These are phyloP conservation scores for Sphagnum magellanicum DNA, from an alignment of 228 moss, liverwort and hornwort genomes.

Conservation along the genomic window DNA sequence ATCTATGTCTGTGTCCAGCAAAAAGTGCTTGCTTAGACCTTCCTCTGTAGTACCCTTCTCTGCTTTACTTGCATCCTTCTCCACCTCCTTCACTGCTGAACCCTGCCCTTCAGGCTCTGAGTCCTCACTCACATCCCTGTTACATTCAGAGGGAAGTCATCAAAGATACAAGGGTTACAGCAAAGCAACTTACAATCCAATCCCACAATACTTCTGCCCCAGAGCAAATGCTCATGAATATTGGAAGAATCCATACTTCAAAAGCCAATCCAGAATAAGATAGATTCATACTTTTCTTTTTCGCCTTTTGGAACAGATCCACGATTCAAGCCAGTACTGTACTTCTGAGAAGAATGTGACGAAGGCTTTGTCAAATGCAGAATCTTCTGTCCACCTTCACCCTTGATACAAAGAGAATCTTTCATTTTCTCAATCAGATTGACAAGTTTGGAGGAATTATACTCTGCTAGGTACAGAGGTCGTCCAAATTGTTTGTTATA, in stretches of 20 bases:
- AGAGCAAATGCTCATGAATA: too few relatives aligned
- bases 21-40: slow-evolving; percentile 18
- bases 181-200: too few relatives aligned
- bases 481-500: slow-evolving; percentile 66
- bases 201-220: too few relatives aligned
- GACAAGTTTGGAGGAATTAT: slow-evolving; percentile 52
- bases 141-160: not conserved
- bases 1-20: slow-evolving; percentile 55
- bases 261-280: too few relatives aligned
- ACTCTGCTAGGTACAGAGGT: slow-evolving; percentile 63
- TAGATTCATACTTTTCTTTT: slow-evolving; percentile 41
- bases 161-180: too few relatives aligned
- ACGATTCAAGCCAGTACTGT: slow-evolving; percentile 48
- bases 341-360: slow-evolving; percentile 43
- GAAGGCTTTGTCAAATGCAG: slow-evolving; percentile 58
- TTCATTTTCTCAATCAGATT: slow-evolving; percentile 70
- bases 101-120: slow-evolving; percentile 39
- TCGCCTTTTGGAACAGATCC: slow-evolving; percentile 46
- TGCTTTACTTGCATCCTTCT: slow-evolving; percentile 27
- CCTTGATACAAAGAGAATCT: slow-evolving; percentile 59
- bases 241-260: too few relatives aligned
- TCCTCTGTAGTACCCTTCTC: slow-evolving; percentile 11
- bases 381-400: slow-evolving; percentile 57
- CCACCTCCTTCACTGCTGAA: slow-evolving; percentile 33
- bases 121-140: slow-evolving; percentile 35